Evolutionary conservation across 257 asterid genomes (phyloP), one percentile per base, ranked within the genome.

Genomic region (Solanum okadae): DNA sequence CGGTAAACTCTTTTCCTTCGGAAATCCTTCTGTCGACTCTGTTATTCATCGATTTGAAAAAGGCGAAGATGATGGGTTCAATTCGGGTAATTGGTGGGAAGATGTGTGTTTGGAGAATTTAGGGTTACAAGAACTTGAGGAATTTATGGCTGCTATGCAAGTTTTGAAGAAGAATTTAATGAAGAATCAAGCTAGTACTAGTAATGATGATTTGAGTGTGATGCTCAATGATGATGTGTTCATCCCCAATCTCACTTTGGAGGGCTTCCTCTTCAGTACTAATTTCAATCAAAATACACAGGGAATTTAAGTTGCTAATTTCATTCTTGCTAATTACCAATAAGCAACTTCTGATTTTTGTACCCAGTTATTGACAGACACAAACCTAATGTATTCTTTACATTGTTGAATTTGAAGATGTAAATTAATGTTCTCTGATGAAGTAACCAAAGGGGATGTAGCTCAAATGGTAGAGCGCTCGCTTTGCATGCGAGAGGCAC

Each of bases 401-500:
- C 67, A 59, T 59, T 59, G 10, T 20, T 59, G 12, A 20, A 59
- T 20, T 8, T 20, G 25, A 2, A 56, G 9, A 20, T 20, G 25
- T 59, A 20, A 18, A 0, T 18, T 3, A 6, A 0, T 56, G 0
- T 59, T 59, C 67, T 59, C 27, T 59, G 12, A 20, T 3, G 67
- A 59, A 8, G 27, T 77, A 12, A 6, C 35, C 5, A 2, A n/a
- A 2, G 98, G 98, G 98, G 98, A 95, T 96, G 98, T 95, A 94
- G 98, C 98, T 95, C 98, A 96, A 94, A 95, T 94, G 99, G 98
- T 96, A 95, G 98, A 96, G 97, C 97, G 96, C 99, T 94, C 96
- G 98, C 98, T 96, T 95, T 95, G 98, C 98, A 95, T 94, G 98
- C 98, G 96, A 94, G 98, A 97, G 98, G 99, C 95, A 97, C 98